phyloP scores from a whole-genome alignment of 139 green algal genomes.

The Ettlia oleoabundans region DNA sequence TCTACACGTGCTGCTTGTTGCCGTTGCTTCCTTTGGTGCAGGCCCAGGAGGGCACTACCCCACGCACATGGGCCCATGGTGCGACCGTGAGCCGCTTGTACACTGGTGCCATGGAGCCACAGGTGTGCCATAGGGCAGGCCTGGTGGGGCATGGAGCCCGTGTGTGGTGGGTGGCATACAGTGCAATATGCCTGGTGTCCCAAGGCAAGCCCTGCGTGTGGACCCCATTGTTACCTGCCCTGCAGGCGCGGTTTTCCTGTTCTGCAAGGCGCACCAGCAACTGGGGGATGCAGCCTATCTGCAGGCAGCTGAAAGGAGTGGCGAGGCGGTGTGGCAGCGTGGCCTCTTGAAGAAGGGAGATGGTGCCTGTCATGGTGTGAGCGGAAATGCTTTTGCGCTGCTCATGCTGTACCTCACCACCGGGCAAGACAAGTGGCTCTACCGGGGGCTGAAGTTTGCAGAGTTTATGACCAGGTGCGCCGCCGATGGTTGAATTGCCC shows the following conservation, averaged over 20 bases:
- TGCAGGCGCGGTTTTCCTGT: slow-evolving; percentile 47
- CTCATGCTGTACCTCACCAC: slow-evolving; percentile 56
- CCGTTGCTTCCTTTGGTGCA: background rate
- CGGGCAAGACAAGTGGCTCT: slow-evolving; percentile 45
- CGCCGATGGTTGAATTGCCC: background rate
- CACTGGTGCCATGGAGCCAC: slow-evolving; percentile 55
- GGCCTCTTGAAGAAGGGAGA: slow-evolving; percentile 71
- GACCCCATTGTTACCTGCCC: background rate
- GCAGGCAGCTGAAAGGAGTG: slow-evolving; percentile 50
- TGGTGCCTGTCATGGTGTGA: slow-evolving; percentile 67
- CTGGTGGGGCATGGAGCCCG: no score
- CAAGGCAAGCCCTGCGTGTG: no score
- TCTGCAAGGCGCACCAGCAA: slow-evolving; percentile 45
- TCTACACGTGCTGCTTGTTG: background rate
- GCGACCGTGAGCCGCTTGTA: slow-evolving; percentile 37
- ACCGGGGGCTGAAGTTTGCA: slow-evolving; percentile 58
- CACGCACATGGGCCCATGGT: slow-evolving; percentile 30
- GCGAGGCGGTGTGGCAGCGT: slow-evolving; percentile 59
- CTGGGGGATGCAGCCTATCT: slow-evolving; percentile 15
- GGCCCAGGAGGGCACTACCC: slow-evolving; percentile 36
- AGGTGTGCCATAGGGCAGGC: slow-evolving; percentile 1
- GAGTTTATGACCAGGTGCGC: slow-evolving; percentile 40
- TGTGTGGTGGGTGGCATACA: no score
- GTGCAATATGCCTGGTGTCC: no score
- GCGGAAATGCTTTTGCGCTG: slow-evolving; percentile 69